A percentile compares a stretch with the other conserved stretches of the same genome.
phyloP scores from a whole-genome alignment of 495 filamentous ascomycete species.

The Terfezia claveryi region DNA sequence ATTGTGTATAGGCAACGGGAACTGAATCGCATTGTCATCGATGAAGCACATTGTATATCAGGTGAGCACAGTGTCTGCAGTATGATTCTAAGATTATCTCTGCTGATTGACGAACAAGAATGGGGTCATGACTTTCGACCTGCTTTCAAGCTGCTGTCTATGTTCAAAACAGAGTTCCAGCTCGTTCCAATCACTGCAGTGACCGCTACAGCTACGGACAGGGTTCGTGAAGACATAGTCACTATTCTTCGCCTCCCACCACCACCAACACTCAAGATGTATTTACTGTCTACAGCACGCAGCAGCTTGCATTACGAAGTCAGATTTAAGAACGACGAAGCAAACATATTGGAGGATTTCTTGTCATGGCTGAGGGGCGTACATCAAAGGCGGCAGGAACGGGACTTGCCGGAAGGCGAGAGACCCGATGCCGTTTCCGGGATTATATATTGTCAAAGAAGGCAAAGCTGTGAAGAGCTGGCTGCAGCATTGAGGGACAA shows the following conservation, averaged over 20 bases:
- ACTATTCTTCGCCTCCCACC: slow-evolving; percentile 39
- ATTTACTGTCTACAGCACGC: slow-evolving; percentile 57
- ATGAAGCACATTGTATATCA: slow-evolving; percentile 91
- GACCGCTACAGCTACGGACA: slow-evolving; percentile 69
- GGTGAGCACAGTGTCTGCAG: not conserved
- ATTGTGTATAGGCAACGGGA: slow-evolving; percentile 63
- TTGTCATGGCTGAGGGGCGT: slow-evolving; percentile 49
- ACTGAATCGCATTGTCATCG: slow-evolving; percentile 65
- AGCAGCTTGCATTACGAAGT: slow-evolving; percentile 86
- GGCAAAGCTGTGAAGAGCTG: slow-evolving; percentile 53
- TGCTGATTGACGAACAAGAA: slow-evolving; percentile 26
- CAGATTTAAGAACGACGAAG: slow-evolving; percentile 56
- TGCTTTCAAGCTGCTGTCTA: slow-evolving; percentile 68
- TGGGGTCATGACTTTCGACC: slow-evolving; percentile 98
- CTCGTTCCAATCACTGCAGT: slow-evolving; percentile 73
- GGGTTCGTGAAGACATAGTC: slow-evolving; percentile 62
- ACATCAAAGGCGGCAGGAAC: slow-evolving; percentile 36
- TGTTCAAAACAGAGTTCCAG: slow-evolving; percentile 63
- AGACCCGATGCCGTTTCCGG: slow-evolving; percentile 47
- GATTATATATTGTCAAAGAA: slow-evolving; percentile 72
- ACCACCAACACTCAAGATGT: slow-evolving; percentile 37
- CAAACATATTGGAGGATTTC: slow-evolving; percentile 47
- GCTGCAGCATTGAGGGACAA: slow-evolving; percentile 38
- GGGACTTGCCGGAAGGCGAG: slow-evolving; percentile 17
- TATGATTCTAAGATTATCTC: not conserved